Evolutionary conservation across 1,284 basidiomycete species (phyloP), one percentile per base, ranked within the genome.

Genomic region (Pseudozyma sp.): DNA sequence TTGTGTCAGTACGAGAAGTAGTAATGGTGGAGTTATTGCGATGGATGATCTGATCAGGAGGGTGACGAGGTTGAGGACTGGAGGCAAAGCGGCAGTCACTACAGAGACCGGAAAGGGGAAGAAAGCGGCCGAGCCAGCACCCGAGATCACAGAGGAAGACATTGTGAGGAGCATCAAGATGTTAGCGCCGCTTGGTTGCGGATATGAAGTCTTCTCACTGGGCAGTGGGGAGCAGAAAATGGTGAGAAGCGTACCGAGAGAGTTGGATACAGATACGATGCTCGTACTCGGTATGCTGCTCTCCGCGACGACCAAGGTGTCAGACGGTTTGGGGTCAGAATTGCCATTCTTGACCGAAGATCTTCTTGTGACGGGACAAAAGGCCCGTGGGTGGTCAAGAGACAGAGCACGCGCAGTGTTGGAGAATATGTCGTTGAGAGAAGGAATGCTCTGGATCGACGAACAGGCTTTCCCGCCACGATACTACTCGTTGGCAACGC

Each of bases 361-460:
- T 49, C 87, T 88, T 50, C 90, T 90, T 0, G 92, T 92, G n/a
- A 35, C 87, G 36, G 85, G 94, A 18, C 87, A 90, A 38, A 84
- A 85, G 34, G 85, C 87, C n/a, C 44, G 54, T 1, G 90, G 90
- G 4, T 98, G 96, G 96, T 89, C 89, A 0, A 84, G 88, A 42
- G 91, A 92, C 18, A 88, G 95, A 34, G 91, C 93, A 0, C 87
- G 88, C 42, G 89, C 90, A 5, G 94, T 92, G 2, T 85, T 99
- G 78, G 91, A 94, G 70, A 94, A 95, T 76, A 95, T 96, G 90
- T 88, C 94, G 13, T 88, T 94, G 77, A 88, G 92, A 38, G 95
- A 98, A 77, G 96, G 95, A 0, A 87, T 97, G 45, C 94, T 94
- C 58, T 99, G 96, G 96, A 84, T 98, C 38, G 96, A 99, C 83